Evolutionary conservation across 2,329 filamentous ascomycete species (phyloP), one percentile per base, ranked within the genome.

Genomic region (Colletotrichum spinosum): DNA sequence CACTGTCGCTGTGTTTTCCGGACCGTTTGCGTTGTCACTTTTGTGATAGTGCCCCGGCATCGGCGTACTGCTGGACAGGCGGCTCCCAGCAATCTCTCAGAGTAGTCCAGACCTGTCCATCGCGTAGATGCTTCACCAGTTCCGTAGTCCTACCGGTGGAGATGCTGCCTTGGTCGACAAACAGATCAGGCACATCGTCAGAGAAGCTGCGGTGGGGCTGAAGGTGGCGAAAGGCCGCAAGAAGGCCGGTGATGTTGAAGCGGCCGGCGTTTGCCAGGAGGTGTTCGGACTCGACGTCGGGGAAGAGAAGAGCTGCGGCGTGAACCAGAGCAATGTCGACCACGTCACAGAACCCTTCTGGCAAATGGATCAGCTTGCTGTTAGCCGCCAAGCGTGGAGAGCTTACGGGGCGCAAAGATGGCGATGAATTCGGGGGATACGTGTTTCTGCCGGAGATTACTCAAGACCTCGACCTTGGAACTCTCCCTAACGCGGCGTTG

Each of bases 401-500:
- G 46, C 52, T 56, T 55, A 56, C 59, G 60, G 34, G 54, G 39
- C n/a, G 60, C 41, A n/a, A 63, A 58, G 34, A 58, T 53, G 10
- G 60, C 39, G 41, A 53, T 25, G 11, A 63, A 46, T 25, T 63
- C 54, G 11, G 54, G 48, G 10, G 54, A 33, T n/a, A 56, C 10
- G 12, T 62, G 45, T 2, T 72, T 72, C 0, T 70, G 56, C 52
- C 68, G 77, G 0, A 77, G 60, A 0, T 41, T 13, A 4, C 52
- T 67, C 13, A 70, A 33, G 12, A 72, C 15, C 0, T 48, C 67
- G 6, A 69, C 69, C 9, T 17, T 17, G 17, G 17, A 0, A 70
- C 55, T 2, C 35, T 57, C 0, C 75, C 75, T 7, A 73, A 68
- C 53, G 72, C 75, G n/a, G 67, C 65, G 49, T 71, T 72, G 1